Conservation (phyloP, 345 rosid genomes). For the Capsella bursapastoris region DNA sequence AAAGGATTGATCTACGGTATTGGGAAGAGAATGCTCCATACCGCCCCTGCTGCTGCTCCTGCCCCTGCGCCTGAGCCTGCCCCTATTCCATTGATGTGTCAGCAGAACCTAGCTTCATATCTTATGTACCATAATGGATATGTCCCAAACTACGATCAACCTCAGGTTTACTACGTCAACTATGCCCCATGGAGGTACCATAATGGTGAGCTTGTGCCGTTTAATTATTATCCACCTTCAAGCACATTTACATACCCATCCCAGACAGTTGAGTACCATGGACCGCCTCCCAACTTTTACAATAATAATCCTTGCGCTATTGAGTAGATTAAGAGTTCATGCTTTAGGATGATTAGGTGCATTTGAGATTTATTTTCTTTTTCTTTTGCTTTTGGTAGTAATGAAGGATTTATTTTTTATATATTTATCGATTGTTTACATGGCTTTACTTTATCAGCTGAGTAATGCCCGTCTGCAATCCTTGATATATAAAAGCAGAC, state of each 20-base stretch:
- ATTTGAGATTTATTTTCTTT: background rate
- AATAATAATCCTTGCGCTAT: constrained; percentile 19
- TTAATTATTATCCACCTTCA: constrained; percentile 7
- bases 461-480: constrained; percentile 31
- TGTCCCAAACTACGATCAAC: constrained; percentile 21
- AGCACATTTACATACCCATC: constrained; percentile 13
- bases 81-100: background rate
- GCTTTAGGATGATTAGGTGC: constrained; percentile 35
- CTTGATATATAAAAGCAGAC: constrained; percentile 25
- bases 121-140: constrained; percentile 29
- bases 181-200: constrained; percentile 2
- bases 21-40: constrained; percentile 4
- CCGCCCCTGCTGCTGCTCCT: background rate
- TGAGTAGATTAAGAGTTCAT: constrained; percentile 23
- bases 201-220: constrained; percentile 27
- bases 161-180: background rate
- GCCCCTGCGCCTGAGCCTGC: background rate
- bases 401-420: background rate
- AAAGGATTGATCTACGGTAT: constrained; percentile 42
- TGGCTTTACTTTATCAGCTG: constrained; percentile 31
- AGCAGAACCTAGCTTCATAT: constrained; percentile 33
- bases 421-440: constrained; percentile 33
- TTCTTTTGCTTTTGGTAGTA: constrained; percentile 20
- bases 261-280: constrained; percentile 34
- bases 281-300: constrained; percentile 12